These are phyloP conservation scores for Ilex asprella DNA, from an alignment of 257 asterid genomes.

Conservation along the genomic window DNA sequence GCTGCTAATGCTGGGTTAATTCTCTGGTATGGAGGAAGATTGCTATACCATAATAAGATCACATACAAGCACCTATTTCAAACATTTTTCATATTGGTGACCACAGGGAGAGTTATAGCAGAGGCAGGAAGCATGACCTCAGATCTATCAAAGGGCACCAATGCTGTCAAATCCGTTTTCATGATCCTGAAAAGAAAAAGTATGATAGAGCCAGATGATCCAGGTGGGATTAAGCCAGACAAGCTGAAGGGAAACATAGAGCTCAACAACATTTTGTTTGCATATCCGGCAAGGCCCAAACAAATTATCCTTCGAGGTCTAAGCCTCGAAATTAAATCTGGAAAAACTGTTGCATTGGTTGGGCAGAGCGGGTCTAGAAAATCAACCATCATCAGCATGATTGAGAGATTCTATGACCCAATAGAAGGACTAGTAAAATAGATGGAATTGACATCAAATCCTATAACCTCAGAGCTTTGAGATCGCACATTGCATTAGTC, in stretches of 20 bases:
- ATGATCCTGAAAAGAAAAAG: neutral
- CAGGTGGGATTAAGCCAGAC: neutral
- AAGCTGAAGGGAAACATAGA: neutral
- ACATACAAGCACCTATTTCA: neutral
- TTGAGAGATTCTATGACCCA: no score
- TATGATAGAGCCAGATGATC: neutral
- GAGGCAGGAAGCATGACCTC: neutral
- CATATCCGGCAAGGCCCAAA: no score
- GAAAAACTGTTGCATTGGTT: no score
- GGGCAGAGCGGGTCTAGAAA: no score
- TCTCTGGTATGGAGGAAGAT: neutral
- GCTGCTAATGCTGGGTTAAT: neutral
- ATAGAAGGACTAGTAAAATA: no score
- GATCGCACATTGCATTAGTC: slow-evolving; percentile 65
- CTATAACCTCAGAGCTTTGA: slow-evolving; percentile 22
- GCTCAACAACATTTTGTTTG: no score
- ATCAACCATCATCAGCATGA: no score
- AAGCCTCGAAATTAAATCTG: no score
- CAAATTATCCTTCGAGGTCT: no score
- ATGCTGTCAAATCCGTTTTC: neutral
- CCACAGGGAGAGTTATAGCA: slow-evolving; percentile 1
- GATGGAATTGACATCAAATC: no score
- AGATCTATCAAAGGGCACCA: neutral
- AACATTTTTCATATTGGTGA: neutral
- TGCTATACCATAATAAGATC: neutral